A percentile compares a stretch with the other conserved stretches of the same genome.
These are phyloP conservation scores for Oehlia diaphana DNA, from an alignment of 192 early-diverging fungal species.

Conservation along the genomic window DNA sequence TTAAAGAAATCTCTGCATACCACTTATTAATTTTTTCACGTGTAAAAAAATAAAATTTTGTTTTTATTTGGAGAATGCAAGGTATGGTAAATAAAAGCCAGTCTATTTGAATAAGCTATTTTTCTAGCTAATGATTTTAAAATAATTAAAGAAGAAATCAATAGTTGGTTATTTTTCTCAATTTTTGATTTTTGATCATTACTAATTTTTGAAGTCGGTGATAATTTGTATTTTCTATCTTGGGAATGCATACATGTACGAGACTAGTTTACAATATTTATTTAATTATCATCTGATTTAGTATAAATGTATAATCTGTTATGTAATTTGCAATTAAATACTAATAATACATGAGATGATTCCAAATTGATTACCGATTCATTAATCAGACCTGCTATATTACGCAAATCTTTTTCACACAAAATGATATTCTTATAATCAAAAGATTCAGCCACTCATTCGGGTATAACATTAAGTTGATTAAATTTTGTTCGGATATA, in stretches of 20 bases:
- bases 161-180: neutral
- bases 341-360: no score
- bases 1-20: neutral
- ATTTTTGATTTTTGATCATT: neutral
- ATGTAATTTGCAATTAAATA: no score
- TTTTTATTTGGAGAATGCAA: constrained; percentile 1
- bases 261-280: no score
- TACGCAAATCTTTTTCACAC: neutral
- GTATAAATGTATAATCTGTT: no score
- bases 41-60: neutral
- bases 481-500: neutral
- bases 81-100: neutral
- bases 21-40: neutral
- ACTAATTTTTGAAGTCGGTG: neutral
- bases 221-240: no score
- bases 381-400: neutral
- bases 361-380: neutral
- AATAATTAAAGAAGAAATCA: neutral
- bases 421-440: neutral
- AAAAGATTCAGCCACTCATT: no score
- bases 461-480: neutral
- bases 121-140: neutral
- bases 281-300: no score
- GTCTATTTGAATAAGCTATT: neutral
- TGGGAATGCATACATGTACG: no score